Evolutionary conservation across 495 filamentous ascomycete species (phyloP), one percentile per base, ranked within the genome.

Genomic region (Tuber borchii): DNA sequence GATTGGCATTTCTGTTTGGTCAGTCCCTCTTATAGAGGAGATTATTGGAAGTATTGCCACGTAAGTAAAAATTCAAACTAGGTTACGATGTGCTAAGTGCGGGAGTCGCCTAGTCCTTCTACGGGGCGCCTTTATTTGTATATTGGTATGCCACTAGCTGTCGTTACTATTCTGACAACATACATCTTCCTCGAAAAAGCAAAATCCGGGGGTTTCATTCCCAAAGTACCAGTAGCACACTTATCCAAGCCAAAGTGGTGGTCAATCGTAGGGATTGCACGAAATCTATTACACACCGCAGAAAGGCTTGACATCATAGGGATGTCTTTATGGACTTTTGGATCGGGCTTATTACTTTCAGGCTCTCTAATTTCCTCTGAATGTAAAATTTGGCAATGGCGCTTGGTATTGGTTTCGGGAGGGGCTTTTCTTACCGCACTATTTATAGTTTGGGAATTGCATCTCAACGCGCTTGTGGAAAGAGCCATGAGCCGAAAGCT

Each of bases 301-400:
- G 20, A n/a, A 51, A n/a, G 8, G 46, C 46, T 51, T 10, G 20
- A 51, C 6, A n/a, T n/a, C 14, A 43, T 79, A 19, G 76, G 72
- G 1, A 42, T 79, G 17, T 43, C 75, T 19, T 70, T 79, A 17
- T 79, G 76, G 78, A 70, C 43, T 8, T 19, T 79, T 17, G 76
- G 78, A 4, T 39, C 75, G 16, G 76, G 76, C 0, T 26, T 70
- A 7, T 31, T 78, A 14, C 20, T 76, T 44, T 68, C 72, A 51
- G 16, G 72, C 39, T 4, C 48, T 75, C 14, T 78, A 70, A 19
- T 46, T 78, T 42, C 70, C 77, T 4, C 65, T 72, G 56, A 72
- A 75, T 22, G 74, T 74, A 76, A 72, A 79, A 70, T 42, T 51
- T 69, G 78, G 78, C 19, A 70, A 78, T 51, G 78, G 76, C 12